These are phyloP conservation scores for Beauveria brongniartii DNA, from an alignment of 2,329 filamentous ascomycete genomes.

Conservation along the genomic window DNA sequence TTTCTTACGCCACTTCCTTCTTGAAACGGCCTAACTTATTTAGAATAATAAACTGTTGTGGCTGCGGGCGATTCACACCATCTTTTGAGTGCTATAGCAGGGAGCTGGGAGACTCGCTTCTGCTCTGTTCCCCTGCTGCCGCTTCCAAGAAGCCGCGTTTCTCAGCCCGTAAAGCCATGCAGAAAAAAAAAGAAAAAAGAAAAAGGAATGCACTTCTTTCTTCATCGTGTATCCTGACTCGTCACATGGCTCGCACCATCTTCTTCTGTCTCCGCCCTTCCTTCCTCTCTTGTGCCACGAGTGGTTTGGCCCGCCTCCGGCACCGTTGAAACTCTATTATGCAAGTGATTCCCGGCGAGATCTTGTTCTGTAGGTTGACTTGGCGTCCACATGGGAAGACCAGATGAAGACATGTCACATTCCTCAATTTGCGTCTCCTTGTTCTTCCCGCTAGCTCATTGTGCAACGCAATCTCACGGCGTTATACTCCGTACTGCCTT, in stretches of 20 bases:
- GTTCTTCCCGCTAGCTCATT: background rate
- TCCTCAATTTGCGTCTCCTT: background rate
- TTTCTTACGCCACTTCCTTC: background rate
- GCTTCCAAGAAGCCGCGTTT: background rate
- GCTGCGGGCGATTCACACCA: slow-evolving; percentile 10
- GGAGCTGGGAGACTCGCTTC: slow-evolving; percentile 1
- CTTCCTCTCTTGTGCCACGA: background rate
- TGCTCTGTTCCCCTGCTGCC: background rate
- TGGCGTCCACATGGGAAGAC: background rate
- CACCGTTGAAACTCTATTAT: slow-evolving; percentile 1
- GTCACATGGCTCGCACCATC: background rate
- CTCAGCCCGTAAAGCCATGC: background rate
- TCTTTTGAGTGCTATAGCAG: slow-evolving; percentile 3
- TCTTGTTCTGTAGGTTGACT: background rate
- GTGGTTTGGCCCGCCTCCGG: background rate
- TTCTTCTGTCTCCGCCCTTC: background rate
- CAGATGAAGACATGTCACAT: slow-evolving; percentile 7
- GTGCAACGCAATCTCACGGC: background rate
- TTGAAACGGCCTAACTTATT: background rate
- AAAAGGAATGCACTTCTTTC: background rate
- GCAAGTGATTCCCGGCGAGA: slow-evolving; percentile 2
- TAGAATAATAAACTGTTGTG: slow-evolving; percentile 1
- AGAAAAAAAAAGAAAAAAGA: background rate
- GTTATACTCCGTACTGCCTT: background rate
- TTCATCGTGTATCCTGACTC: background rate